phyloP scores from a whole-genome alignment of 345 rosid genomes.

The Arabidopsis arenosa region DNA sequence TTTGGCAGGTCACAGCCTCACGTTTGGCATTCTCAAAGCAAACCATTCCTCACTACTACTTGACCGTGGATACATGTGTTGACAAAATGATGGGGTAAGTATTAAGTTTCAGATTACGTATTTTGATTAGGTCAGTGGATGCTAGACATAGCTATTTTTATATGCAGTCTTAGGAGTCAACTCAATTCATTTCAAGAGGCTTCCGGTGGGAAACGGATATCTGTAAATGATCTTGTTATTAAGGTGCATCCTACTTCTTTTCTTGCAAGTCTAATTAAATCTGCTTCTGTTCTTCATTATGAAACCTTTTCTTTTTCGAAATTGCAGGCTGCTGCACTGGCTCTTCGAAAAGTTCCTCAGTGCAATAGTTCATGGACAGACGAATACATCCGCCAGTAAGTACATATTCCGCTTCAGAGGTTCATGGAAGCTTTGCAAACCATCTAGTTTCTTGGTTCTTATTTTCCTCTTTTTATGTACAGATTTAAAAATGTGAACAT shows the following conservation, averaged over 20 bases:
- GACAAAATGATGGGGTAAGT: constrained; percentile 85
- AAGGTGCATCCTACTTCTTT: constrained; percentile 57
- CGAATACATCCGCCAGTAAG: constrained; percentile 93
- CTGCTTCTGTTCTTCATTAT: background rate
- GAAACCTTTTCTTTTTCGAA: constrained; percentile 2
- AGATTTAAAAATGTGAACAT: constrained; percentile 83
- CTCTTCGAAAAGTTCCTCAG: constrained; percentile 89
- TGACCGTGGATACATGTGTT: constrained; percentile 87
- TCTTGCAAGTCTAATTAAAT: constrained; percentile 1
- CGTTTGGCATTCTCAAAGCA: constrained; percentile 87
- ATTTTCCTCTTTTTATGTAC: constrained; percentile 29
- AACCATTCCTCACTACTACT: constrained; percentile 90
- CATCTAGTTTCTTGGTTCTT: constrained; percentile 14
- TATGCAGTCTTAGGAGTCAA: constrained; percentile 68
- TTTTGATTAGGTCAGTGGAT: constrained; percentile 12
- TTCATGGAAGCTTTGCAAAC: constrained; percentile 2
- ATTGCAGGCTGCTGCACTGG: constrained; percentile 94
- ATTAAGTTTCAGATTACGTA: constrained; percentile 21
- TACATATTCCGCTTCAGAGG: constrained; percentile 22
- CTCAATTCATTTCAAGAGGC: constrained; percentile 82
- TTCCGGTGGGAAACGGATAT: constrained; percentile 83
- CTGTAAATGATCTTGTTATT: constrained; percentile 90
- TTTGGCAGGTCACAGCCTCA: constrained; percentile 79
- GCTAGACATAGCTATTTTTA: constrained; percentile 35
- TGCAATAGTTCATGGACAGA: constrained; percentile 99